Conservation (phyloP, 305 asterid genomes). For the Solanum hybrid region DNA sequence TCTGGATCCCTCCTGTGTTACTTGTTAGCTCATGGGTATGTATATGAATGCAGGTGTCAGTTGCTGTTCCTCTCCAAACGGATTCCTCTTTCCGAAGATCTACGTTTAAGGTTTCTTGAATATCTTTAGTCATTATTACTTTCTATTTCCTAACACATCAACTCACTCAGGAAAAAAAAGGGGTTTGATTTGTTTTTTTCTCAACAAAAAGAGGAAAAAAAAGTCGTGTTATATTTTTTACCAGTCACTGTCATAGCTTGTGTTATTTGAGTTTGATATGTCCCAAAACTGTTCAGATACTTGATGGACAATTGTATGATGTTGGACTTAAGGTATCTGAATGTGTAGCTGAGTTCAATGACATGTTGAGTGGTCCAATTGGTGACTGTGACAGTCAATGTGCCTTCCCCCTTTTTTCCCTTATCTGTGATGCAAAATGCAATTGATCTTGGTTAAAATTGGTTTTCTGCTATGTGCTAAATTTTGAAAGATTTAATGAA, state of each 20-base stretch:
- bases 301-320: background rate
- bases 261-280: background rate
- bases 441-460: background rate
- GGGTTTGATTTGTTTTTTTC: background rate
- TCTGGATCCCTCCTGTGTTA: background rate
- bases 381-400: background rate
- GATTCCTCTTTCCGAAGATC: conserved; percentile 40
- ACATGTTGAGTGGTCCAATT: background rate
- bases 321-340: background rate
- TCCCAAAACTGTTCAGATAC: background rate
- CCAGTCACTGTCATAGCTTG: background rate
- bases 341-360: background rate
- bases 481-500: background rate
- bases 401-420: background rate
- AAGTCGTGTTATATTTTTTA: background rate
- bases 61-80: conserved; percentile 27
- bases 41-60: conserved; percentile 34
- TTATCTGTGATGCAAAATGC: background rate
- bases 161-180: background rate
- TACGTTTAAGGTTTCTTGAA: conserved; percentile 34
- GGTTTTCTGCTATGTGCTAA: background rate
- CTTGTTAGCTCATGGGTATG: background rate
- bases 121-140: background rate
- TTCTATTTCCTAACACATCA: background rate
- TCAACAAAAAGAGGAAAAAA: background rate